Percentiles rank a stretch among this genome's conserved stretches.
Evolutionary conservation across 768 basidiomycete genomes (phyloP).

Genomic region (Mycena filopes): DNA sequence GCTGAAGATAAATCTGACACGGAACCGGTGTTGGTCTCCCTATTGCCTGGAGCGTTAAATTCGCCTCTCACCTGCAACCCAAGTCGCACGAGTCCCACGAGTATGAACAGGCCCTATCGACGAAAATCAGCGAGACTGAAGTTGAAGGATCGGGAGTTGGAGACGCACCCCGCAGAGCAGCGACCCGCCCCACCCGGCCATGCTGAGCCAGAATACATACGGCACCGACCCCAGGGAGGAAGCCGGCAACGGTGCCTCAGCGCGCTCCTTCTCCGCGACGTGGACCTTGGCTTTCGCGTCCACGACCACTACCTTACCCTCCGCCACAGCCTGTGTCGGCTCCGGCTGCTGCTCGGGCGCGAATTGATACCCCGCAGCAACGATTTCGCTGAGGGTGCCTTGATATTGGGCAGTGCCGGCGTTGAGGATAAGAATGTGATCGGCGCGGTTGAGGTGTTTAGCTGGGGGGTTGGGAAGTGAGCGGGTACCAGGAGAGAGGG

Average conservation of each 20-base stretch:
- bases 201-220: constrained; percentile 17
- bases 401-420: constrained; percentile 64
- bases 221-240: constrained; percentile 15
- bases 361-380: constrained; percentile 34
- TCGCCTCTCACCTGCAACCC: too few relatives aligned
- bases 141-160: too few relatives aligned
- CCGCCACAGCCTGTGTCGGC: too few relatives aligned
- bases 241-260: not conserved
- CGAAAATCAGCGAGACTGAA: too few relatives aligned
- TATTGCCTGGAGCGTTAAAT: too few relatives aligned
- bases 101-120: too few relatives aligned
- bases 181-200: constrained; percentile 14
- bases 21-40: too few relatives aligned
- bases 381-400: constrained; percentile 63
- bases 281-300: not conserved
- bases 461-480: constrained; percentile 47
- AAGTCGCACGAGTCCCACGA: too few relatives aligned
- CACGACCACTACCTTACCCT: too few relatives aligned
- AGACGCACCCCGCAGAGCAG: not conserved
- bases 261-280: constrained; percentile 7
- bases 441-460: constrained; percentile 64
- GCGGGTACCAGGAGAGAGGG: constrained; percentile 47
- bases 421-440: constrained; percentile 69
- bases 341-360: not conserved
- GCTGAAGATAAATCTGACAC: too few relatives aligned